Conservation (phyloP, 2,329 filamentous ascomycete species). For the Knoxdaviesia capensis region DNA sequence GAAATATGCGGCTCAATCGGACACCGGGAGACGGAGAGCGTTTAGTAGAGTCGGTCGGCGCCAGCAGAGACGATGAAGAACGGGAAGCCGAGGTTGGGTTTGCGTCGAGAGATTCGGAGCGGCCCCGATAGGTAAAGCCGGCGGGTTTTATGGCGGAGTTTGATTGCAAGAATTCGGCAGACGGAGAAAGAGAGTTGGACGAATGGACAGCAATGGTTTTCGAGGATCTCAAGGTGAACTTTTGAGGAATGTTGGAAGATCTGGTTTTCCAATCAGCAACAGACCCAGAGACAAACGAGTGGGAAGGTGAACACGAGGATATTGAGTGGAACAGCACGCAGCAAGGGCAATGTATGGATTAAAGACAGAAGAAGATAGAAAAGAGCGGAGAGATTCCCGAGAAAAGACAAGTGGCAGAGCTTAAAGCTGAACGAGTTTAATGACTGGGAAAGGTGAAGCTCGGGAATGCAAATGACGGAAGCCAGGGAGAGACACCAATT, state of each 20-base stretch:
- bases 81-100: constrained; percentile 10
- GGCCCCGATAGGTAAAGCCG: constrained; percentile 13
- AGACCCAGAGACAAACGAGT: neutral
- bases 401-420: neutral
- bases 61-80: constrained; percentile 13
- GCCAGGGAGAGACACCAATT: constrained; percentile 2
- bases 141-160: constrained; percentile 16
- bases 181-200: neutral
- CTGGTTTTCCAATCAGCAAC: too few relatives aligned
- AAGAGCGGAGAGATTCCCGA: neutral
- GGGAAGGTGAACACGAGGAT: neutral
- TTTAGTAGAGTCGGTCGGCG: constrained; percentile 22
- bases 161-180: neutral
- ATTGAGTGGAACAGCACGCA: neutral
- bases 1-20: constrained; percentile 54
- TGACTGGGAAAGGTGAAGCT: neutral
- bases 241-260: too few relatives aligned
- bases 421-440: neutral
- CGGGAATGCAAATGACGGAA: constrained; percentile 1
- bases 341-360: neutral
- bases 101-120: constrained; percentile 13
- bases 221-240: neutral
- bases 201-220: neutral
- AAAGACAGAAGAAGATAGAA: neutral
- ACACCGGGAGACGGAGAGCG: constrained; percentile 50